Base-by-base conservation (phyloP, 805 yeast genomes). In the Candida xyloterini region DNA sequence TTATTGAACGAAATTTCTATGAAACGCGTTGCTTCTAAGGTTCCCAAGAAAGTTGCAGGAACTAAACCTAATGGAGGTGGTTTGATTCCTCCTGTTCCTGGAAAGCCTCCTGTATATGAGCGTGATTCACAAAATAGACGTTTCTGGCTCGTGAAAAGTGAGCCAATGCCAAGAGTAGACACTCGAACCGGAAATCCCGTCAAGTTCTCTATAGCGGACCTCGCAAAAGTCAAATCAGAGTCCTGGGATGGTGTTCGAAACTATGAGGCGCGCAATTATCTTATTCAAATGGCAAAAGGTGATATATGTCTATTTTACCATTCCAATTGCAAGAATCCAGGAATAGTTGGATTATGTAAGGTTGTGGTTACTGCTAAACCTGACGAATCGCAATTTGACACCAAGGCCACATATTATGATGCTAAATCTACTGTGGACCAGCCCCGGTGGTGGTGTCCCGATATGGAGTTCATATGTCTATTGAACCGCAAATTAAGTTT, bases 171-270 rank as follows among this genome's bases (percentile, higher is more conserved):
- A 0, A 56, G 82, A 30, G 56, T 74, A 9, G 79, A 73, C 35
- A 63, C 74, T 7, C 57, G 54, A n/a, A 54, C 72, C 0, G 76
- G 75, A 2, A 56, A 57, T 14, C 79, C 77, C 50, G 76, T 71
- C 15, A 64, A 65, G 29, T 77, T 74, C 52, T 64, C 79, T 5
- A 58, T 76, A 6, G 60, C 60, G 7, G 75, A 70, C 22, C 56
- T 77, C 10, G 52, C 65, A 13, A 48, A 62, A 5, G 69, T 63
- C 7, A 61, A 55, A 5, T 44, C 44, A 1, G 74, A 72, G 36
- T 66, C 72, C n/a, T 77, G 82, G 82, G 76, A 74, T 45, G 82
- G 83, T 1, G 81, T 77, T 9, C 60, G 83, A 32, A 77, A 77
- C 51, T 69, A 69, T 44, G 81, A 76, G 56, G 81, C 82, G 1